phyloP scores from a whole-genome alignment of 2,329 filamentous ascomycete genomes.

The Alternaria incomplexa region DNA sequence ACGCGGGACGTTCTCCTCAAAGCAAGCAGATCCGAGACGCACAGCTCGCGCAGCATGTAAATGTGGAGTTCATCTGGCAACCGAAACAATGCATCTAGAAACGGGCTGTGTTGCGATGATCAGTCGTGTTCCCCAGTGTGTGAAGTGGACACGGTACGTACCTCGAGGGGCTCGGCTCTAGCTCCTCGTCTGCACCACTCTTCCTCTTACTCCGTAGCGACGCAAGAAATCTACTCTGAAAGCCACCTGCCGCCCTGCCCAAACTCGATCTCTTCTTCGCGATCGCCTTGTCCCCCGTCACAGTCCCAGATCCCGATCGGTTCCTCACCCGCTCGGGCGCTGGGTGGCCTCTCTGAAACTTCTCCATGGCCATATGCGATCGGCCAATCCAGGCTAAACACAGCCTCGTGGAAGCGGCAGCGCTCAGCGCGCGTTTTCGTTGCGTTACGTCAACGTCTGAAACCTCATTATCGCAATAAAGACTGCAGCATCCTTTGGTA shows the following conservation, averaged over 20 bases:
- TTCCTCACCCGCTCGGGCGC: constrained; percentile 24
- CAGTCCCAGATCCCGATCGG: constrained; percentile 18
- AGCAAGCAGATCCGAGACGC: constrained; percentile 42
- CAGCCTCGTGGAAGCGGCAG: constrained; percentile 6
- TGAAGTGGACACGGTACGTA: constrained; percentile 14
- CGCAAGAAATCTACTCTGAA: constrained; percentile 40
- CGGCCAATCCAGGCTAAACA: constrained; percentile 10
- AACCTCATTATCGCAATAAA: constrained; percentile 15
- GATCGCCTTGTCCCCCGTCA: constrained; percentile 20
- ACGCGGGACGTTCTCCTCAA: constrained; percentile 40
- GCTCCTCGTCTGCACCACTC: constrained; percentile 22
- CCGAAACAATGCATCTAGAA: constrained; percentile 40
- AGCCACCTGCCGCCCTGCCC: constrained; percentile 39
- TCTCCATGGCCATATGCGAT: constrained; percentile 26
- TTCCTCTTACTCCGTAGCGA: constrained; percentile 39
- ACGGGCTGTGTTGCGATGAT: constrained; percentile 27
- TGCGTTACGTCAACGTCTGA: constrained; percentile 15
- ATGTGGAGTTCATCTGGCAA: constrained; percentile 45
- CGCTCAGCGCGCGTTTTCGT: constrained; percentile 17
- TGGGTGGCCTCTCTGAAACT: constrained; percentile 29
- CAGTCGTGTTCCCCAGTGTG: neutral
- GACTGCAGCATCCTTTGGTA: constrained; percentile 7
- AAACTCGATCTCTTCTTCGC: constrained; percentile 40
- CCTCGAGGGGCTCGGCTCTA: constrained; percentile 31
- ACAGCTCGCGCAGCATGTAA: constrained; percentile 42